A percentile compares a stretch with the other conserved stretches of the same genome.
phyloP scores from a whole-genome alignment of 1,284 basidiomycete genomes.

The Volvariella surrecta region DNA sequence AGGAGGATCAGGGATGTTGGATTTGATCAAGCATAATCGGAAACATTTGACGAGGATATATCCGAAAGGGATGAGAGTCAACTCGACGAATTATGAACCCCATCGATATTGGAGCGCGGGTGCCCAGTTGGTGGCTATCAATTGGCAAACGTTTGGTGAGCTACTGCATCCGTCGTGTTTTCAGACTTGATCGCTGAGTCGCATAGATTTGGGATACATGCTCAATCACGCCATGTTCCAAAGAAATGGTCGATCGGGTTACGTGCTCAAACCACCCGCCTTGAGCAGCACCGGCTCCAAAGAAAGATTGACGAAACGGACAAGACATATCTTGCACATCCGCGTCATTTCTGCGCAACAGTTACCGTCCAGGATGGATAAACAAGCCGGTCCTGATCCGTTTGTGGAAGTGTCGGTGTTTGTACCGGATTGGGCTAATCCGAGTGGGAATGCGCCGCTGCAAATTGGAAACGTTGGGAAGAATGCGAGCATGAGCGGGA shows the following conservation, averaged over 20 bases:
- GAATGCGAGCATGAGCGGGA: not conserved
- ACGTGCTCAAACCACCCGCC: constrained; percentile 84
- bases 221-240: constrained; percentile 96
- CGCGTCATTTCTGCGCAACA: constrained; percentile 87
- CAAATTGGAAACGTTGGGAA: not conserved
- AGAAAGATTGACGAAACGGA: constrained; percentile 46
- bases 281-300: constrained; percentile 59
- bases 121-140: constrained; percentile 90
- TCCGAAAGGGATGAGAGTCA: constrained; percentile 77
- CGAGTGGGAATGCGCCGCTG: not conserved
- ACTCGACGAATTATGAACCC: constrained; percentile 86
- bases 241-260: constrained; percentile 81
- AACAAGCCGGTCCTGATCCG: constrained; percentile 37
- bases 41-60: constrained; percentile 88
- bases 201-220: constrained; percentile 74
- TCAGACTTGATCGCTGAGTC: not conserved
- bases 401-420: constrained; percentile 25
- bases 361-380: constrained; percentile 68
- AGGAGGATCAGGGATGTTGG: constrained; percentile 30
- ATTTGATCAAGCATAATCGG: constrained; percentile 87
- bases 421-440: constrained; percentile 50
- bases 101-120: constrained; percentile 88
- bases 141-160: constrained; percentile 93
- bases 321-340: constrained; percentile 55
- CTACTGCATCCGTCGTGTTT: constrained; percentile 2